phyloP scores from a whole-genome alignment of 192 early-diverging fungal genomes.

The Coemansia sp. region DNA sequence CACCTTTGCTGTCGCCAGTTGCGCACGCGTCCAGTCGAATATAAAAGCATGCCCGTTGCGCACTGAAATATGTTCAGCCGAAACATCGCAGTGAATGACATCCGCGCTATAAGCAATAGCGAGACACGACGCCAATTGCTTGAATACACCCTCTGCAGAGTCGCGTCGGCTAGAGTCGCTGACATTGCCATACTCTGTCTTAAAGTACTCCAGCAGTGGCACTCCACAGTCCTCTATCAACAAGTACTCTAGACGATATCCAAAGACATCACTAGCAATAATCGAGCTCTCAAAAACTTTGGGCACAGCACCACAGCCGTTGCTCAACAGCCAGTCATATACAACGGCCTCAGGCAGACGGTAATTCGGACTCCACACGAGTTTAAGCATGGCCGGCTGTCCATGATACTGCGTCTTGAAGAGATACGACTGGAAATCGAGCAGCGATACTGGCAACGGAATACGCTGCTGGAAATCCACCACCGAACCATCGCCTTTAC shows the following conservation, averaged over 20 bases:
- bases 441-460: not conserved
- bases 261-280: not conserved
- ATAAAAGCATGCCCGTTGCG: not conserved
- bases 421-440: constrained; percentile 8
- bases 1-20: not conserved
- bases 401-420: not conserved
- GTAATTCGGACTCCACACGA: constrained; percentile 10
- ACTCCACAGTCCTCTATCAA: constrained; percentile 22
- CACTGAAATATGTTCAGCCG: constrained; percentile 23
- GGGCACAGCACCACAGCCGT: constrained; percentile 1
- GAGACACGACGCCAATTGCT: not conserved
- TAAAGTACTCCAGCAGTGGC: constrained; percentile 9
- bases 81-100: constrained; percentile 30
- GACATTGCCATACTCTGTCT: not conserved
- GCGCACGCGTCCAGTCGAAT: constrained; percentile 29
- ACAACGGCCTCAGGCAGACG: constrained; percentile 17
- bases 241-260: constrained; percentile 20
- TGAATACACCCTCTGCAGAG: not conserved
- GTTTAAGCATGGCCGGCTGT: constrained; percentile 1
- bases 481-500: not conserved
- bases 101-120: constrained; percentile 9
- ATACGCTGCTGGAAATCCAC: not conserved
- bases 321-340: not conserved
- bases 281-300: not conserved
- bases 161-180: not conserved